Evolutionary conservation across 257 asterid genomes (phyloP).

Genomic region (Solanum habrochaites): DNA sequence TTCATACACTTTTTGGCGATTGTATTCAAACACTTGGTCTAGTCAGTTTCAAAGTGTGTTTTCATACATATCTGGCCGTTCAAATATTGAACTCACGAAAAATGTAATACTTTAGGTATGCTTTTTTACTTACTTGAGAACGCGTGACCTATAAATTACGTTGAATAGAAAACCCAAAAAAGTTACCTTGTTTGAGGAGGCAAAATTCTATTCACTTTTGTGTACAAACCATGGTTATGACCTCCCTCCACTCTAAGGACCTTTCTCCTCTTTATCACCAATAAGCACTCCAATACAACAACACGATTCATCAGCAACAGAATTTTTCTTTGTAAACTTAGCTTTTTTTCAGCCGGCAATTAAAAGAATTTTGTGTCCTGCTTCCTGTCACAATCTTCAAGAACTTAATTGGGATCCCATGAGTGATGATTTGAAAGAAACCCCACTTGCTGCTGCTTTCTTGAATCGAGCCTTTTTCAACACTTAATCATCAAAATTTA

Average conservation of each 20-base stretch:
- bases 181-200: background rate
- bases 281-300: constrained; percentile 1
- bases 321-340: constrained; percentile 33
- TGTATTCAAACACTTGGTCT: too few relatives aligned
- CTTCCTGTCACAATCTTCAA: constrained; percentile 25
- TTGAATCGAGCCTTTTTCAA: constrained; percentile 15
- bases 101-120: background rate
- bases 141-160: background rate
- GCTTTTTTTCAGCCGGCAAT: constrained; percentile 30
- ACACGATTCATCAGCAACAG: constrained; percentile 17
- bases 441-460: constrained; percentile 42
- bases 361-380: constrained; percentile 27
- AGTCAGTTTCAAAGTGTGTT: rapidly evolving
- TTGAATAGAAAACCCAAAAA: rapidly evolving
- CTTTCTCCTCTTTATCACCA: constrained; percentile 16
- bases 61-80: too few relatives aligned
- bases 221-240: constrained; percentile 22
- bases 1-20: rapidly evolving
- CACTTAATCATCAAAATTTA: constrained; percentile 22
- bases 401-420: constrained; percentile 37
- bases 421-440: constrained; percentile 47
- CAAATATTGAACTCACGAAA: too few relatives aligned
- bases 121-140: too few relatives aligned
- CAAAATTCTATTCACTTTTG: background rate
- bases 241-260: constrained; percentile 48